These are phyloP conservation scores for Paraphoma chrysanthemicola DNA, from an alignment of 2,329 filamentous ascomycete genomes.

Conservation along the genomic window DNA sequence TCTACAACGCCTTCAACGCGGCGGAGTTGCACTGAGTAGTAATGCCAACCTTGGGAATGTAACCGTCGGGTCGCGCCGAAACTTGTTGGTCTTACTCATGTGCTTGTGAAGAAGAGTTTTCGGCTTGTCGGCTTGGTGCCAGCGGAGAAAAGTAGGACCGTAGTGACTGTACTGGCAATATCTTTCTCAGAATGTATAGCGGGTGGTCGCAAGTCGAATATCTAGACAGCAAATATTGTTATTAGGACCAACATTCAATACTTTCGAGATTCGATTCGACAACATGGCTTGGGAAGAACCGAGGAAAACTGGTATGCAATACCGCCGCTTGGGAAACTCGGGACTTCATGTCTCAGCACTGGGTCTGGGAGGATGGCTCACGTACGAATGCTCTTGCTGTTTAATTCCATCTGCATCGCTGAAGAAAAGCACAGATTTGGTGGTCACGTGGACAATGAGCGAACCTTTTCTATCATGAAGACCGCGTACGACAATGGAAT, in stretches of 20 bases:
- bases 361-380: constrained; percentile 68
- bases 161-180: too few relatives aligned
- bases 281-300: constrained; percentile 41
- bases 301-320: constrained; percentile 55
- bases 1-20: too few relatives aligned
- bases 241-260: too few relatives aligned
- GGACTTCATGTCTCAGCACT: constrained; percentile 78
- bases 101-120: neutral
- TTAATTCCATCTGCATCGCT: neutral
- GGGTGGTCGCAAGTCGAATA: too few relatives aligned
- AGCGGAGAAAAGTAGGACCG: too few relatives aligned
- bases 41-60: neutral
- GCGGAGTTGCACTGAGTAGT: neutral
- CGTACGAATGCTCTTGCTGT: constrained; percentile 58
- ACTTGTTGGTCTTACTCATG: neutral
- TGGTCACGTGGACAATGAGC: constrained; percentile 72
- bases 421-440: constrained; percentile 50
- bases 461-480: constrained; percentile 62
- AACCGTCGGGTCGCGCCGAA: neutral
- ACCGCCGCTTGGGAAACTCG: constrained; percentile 74
- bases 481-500: constrained; percentile 64
- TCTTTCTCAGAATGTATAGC: too few relatives aligned
- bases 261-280: too few relatives aligned
- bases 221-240: too few relatives aligned
- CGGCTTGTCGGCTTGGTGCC: neutral